Conservation (phyloP, 2,329 filamentous ascomycete species). For the Teratosphaeria destructans region DNA sequence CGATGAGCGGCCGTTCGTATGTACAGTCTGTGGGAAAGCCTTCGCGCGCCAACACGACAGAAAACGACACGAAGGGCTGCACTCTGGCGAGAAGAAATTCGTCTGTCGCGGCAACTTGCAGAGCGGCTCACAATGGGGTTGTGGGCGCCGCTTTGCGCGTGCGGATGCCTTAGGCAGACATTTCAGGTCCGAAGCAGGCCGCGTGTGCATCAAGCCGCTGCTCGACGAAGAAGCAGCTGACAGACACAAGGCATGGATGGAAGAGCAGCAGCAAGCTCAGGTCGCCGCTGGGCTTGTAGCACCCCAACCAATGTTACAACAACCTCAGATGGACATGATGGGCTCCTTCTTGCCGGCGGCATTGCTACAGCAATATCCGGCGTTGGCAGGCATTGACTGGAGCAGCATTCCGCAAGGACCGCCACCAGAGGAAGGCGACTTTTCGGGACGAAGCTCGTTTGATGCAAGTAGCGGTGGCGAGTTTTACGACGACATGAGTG, state of each 20-base stretch:
- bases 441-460: constrained; percentile 71
- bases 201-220: constrained; percentile 94
- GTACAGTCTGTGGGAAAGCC: constrained; percentile 91
- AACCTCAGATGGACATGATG: constrained; percentile 41
- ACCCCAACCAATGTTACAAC: constrained; percentile 20
- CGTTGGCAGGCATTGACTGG: constrained; percentile 86
- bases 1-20: constrained; percentile 93
- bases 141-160: constrained; percentile 82
- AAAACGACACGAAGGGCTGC: constrained; percentile 90
- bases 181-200: constrained; percentile 89
- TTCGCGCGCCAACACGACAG: constrained; percentile 96
- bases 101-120: constrained; percentile 89
- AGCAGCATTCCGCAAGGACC: constrained; percentile 53
- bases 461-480: constrained; percentile 60
- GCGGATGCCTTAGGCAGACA: constrained; percentile 78
- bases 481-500: constrained; percentile 59
- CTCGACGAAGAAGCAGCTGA: constrained; percentile 88
- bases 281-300: constrained; percentile 27
- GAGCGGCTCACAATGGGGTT: constrained; percentile 77
- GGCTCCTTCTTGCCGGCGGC: constrained; percentile 72
- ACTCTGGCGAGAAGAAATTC: constrained; percentile 97
- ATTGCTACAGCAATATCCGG: constrained; percentile 82
- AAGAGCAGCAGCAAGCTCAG: constrained; percentile 37
- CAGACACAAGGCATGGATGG: constrained; percentile 63
- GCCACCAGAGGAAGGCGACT: constrained; percentile 37